Evolutionary conservation across 2,329 filamentous ascomycete genomes (phyloP).

Genomic region (Penicillium hordei): DNA sequence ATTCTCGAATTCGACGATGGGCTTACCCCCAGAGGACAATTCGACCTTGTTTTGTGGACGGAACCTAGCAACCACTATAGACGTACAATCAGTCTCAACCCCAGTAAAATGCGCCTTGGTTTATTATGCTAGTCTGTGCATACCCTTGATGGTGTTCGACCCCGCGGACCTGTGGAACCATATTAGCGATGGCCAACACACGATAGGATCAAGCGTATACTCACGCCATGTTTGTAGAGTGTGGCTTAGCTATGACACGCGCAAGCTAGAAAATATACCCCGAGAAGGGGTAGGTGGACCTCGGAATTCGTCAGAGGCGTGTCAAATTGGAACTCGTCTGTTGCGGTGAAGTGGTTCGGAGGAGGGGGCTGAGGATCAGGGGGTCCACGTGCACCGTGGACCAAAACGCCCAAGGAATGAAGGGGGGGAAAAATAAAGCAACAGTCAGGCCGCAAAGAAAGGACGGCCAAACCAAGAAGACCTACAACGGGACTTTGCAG

Average conservation of each 20-base stretch:
- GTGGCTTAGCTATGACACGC: slow-evolving; percentile 10
- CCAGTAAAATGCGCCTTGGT: not conserved
- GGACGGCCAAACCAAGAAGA: slow-evolving; percentile 2
- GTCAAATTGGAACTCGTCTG: slow-evolving; percentile 12
- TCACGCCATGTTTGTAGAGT: slow-evolving; percentile 49
- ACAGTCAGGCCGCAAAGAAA: slow-evolving; percentile 7
- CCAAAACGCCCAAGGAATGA: slow-evolving; percentile 5
- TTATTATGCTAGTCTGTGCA: slow-evolving; percentile 16
- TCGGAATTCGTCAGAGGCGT: slow-evolving; percentile 12
- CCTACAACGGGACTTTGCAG: slow-evolving; percentile 3
- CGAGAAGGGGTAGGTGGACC: slow-evolving; percentile 26
- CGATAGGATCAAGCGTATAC: slow-evolving; percentile 26
- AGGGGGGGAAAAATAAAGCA: slow-evolving; percentile 1
- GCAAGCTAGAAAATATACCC: slow-evolving; percentile 21
- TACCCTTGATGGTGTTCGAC: slow-evolving; percentile 57
- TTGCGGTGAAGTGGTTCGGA: slow-evolving; percentile 6
- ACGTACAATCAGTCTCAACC: not conserved
- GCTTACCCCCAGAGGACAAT: slow-evolving; percentile 82
- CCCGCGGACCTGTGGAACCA: slow-evolving; percentile 23
- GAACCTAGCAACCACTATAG: slow-evolving; percentile 90
- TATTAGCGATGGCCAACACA: slow-evolving; percentile 12
- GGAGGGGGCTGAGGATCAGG: slow-evolving; percentile 16
- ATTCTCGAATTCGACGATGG: slow-evolving; percentile 84
- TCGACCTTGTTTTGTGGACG: slow-evolving; percentile 95
- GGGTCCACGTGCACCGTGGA: slow-evolving; percentile 19